phyloP scores from a whole-genome alignment of 164 flowering plant species.

The Warburgia ugandensis region DNA sequence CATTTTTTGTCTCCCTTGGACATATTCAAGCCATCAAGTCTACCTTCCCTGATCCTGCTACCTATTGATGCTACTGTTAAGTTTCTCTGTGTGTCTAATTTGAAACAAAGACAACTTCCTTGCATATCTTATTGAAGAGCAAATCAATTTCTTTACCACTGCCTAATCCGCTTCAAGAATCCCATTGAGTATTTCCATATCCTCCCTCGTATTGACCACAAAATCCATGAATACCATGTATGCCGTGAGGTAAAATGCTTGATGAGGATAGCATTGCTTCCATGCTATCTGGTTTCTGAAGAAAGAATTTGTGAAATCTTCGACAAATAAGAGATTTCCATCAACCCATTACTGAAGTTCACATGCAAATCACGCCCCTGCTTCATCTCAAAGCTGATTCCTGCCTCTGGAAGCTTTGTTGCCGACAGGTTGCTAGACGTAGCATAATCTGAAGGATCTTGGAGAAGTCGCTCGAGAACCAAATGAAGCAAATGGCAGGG shows the following conservation, averaged over 20 bases:
- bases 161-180: slow-evolving; percentile 32
- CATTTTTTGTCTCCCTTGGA: neutral
- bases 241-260: slow-evolving; percentile 35
- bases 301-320: slow-evolving; percentile 31
- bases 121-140: slow-evolving; percentile 38
- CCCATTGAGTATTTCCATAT: slow-evolving; percentile 30
- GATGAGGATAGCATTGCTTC: slow-evolving; percentile 40
- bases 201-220: slow-evolving; percentile 36
- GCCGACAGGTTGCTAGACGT: slow-evolving; percentile 3
- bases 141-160: slow-evolving; percentile 47
- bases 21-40: neutral
- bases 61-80: too few species aligned
- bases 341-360: slow-evolving; percentile 29
- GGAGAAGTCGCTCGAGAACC: too few species aligned
- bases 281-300: slow-evolving; percentile 47
- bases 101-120: neutral
- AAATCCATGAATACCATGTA: slow-evolving; percentile 51
- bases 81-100: too few species aligned
- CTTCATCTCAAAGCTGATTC: slow-evolving; percentile 31
- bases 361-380: slow-evolving; percentile 23
- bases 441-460: too few species aligned
- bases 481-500: too few species aligned
- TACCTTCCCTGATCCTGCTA: too few species aligned
- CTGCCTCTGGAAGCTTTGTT: slow-evolving; percentile 39
- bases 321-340: slow-evolving; percentile 36